Percentiles rank a stretch among this genome's conserved stretches.
Conservation (phyloP, 768 basidiomycete species). For the Calocera cornea region DNA sequence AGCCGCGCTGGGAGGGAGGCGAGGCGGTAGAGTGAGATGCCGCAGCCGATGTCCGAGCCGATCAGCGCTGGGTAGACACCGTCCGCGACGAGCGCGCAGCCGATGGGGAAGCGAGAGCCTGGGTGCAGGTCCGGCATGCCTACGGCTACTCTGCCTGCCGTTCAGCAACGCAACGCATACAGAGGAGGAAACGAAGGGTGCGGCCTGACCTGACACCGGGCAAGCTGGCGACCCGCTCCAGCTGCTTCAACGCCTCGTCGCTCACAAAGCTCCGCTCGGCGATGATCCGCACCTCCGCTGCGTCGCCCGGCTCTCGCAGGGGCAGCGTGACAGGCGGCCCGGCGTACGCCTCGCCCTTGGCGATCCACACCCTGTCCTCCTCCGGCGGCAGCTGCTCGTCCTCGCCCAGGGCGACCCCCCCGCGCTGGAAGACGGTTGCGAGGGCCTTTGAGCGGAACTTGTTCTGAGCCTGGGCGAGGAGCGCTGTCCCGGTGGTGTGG, state of each 20-base stretch:
- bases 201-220: constrained; percentile 19
- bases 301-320: constrained; percentile 10
- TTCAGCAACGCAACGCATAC: neutral
- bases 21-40: constrained; percentile 25
- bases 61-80: constrained; percentile 31
- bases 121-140: constrained; percentile 33
- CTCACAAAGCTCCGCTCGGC: constrained; percentile 24
- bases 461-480: constrained; percentile 28
- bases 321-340: constrained; percentile 19
- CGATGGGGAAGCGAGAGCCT: constrained; percentile 24
- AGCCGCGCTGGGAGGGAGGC: neutral
- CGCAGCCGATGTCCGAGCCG: constrained; percentile 31
- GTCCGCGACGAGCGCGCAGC: constrained; percentile 26
- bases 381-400: constrained; percentile 17
- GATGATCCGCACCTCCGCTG: constrained; percentile 21
- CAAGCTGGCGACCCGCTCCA: constrained; percentile 21
- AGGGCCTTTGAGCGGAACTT: constrained; percentile 28
- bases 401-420: constrained; percentile 21
- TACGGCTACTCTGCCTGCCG: constrained; percentile 17
- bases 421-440: constrained; percentile 22
- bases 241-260: constrained; percentile 25
- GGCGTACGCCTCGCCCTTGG: constrained; percentile 27
- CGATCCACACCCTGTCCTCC: constrained; percentile 22
- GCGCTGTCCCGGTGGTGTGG: constrained; percentile 8
- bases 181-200: neutral